Percentiles rank a stretch among this genome's conserved stretches.
phyloP scores from a whole-genome alignment of 2,329 filamentous ascomycete species.

The Colletotrichum navitas region DNA sequence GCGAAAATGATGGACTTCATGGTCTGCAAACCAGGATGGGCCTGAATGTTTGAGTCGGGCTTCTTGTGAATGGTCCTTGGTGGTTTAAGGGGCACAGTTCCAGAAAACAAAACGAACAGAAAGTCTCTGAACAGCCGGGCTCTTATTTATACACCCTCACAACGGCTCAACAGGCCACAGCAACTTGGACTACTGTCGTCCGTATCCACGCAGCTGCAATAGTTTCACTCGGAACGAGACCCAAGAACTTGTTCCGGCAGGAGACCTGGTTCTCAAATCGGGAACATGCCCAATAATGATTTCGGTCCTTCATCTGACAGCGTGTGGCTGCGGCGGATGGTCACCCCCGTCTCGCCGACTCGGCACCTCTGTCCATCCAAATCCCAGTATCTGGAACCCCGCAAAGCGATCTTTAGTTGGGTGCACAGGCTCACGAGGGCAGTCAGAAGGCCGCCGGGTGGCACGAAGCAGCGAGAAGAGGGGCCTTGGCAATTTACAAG shows the following conservation, averaged over 20 bases:
- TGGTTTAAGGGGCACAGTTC: background rate
- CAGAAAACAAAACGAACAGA: background rate
- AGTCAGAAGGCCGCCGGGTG: background rate
- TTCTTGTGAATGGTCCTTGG: too few species aligned
- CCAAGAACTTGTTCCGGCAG: background rate
- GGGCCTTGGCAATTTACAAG: constrained; percentile 17
- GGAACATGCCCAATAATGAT: background rate
- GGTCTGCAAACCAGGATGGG: background rate
- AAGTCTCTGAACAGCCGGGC: background rate
- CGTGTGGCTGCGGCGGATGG: background rate
- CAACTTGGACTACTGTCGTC: background rate
- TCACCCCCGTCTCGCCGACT: background rate
- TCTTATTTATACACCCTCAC: background rate
- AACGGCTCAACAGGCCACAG: background rate
- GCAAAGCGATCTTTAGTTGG: too few species aligned
- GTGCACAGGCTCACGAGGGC: background rate
- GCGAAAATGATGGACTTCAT: constrained; percentile 55
- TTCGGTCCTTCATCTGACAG: constrained; percentile 16
- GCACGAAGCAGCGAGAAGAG: too few species aligned
- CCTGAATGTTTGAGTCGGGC: background rate
- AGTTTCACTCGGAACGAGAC: background rate
- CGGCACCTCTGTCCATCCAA: constrained; percentile 15
- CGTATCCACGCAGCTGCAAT: background rate
- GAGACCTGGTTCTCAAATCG: background rate
- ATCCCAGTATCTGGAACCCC: background rate